Conservation (phyloP, 768 basidiomycete genomes). For the Sutorius australiensis region DNA sequence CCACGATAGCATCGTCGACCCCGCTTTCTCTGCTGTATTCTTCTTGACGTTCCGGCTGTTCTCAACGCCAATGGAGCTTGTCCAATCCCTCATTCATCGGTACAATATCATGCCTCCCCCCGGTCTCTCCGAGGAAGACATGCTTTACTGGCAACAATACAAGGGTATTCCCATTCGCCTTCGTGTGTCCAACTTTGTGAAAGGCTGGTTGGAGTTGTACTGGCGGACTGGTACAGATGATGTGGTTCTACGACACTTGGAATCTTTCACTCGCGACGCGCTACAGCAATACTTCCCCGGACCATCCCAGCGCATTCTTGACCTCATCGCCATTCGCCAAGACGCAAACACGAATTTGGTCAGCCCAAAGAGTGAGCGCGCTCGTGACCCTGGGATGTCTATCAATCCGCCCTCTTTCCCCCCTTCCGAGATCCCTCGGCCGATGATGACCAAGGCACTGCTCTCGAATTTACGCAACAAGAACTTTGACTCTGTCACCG, state of each 20-base stretch:
- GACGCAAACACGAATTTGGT: constrained; percentile 45
- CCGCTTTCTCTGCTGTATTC: constrained; percentile 84
- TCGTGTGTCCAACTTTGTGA: constrained; percentile 89
- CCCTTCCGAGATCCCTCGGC: constrained; percentile 75
- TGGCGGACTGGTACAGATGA: constrained; percentile 81
- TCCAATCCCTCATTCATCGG: constrained; percentile 72
- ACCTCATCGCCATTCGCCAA: constrained; percentile 56
- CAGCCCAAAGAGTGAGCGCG: constrained; percentile 58
- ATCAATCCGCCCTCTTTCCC: constrained; percentile 55
- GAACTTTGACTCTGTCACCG: constrained; percentile 55
- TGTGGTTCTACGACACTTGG: constrained; percentile 52
- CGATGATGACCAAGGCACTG: constrained; percentile 78
- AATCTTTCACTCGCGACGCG: constrained; percentile 59
- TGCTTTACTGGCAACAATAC: constrained; percentile 75
- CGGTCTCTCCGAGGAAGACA: constrained; percentile 53
- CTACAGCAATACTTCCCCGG: constrained; percentile 59
- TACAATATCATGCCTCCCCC: constrained; percentile 75
- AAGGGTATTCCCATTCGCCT: constrained; percentile 90
- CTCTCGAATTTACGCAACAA: constrained; percentile 63
- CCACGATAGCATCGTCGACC: constrained; percentile 85
- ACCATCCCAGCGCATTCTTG: constrained; percentile 70
- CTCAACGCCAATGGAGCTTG: constrained; percentile 70
- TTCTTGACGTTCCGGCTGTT: constrained; percentile 95
- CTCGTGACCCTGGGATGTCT: constrained; percentile 72
- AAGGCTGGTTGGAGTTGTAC: constrained; percentile 88